Evolutionary conservation across 768 basidiomycete species (phyloP).

Genomic region (Gautieria morchelliformis): DNA sequence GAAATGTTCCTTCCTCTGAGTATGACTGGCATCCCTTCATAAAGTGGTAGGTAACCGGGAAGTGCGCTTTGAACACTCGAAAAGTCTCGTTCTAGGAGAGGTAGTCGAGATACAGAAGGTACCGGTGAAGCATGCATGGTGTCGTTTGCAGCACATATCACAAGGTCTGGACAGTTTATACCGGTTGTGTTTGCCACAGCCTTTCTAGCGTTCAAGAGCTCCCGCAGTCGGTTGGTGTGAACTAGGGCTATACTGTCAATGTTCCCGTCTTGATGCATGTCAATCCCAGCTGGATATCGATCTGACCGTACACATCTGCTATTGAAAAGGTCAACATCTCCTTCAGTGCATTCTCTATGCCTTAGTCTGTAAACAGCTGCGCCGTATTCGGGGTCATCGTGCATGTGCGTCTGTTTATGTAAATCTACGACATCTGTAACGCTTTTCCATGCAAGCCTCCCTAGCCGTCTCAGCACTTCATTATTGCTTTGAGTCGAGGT

Average conservation of each 20-base stretch:
- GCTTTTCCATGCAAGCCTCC: not conserved
- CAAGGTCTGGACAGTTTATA: not conserved
- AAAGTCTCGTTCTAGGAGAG: too few relatives aligned
- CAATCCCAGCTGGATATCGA: not conserved
- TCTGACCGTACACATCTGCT: conserved; percentile 6
- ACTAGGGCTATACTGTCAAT: conserved; percentile 4
- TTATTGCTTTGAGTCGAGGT: not conserved
- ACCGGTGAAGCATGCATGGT: too few relatives aligned
- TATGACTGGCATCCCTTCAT: conserved; percentile 32
- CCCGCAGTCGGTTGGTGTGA: not conserved
- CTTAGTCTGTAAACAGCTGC: conserved; percentile 8
- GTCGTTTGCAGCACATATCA: conserved; percentile 8
- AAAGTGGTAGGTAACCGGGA: conserved; percentile 25
- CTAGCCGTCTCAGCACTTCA: not conserved
- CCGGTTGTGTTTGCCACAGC: conserved; percentile 19
- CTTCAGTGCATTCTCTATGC: conserved; percentile 15
- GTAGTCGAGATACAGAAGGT: too few relatives aligned
- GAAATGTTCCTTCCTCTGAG: conserved; percentile 19
- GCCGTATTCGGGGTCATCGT: not conserved
- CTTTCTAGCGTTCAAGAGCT: conserved; percentile 8
- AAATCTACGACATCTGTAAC: not conserved
- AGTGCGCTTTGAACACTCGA: conserved; percentile 22
- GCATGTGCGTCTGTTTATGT: not conserved
- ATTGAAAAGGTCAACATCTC: conserved; percentile 28
- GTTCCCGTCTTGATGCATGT: not conserved